Evolutionary conservation across 352 stramenopile species (phyloP).

Genomic region (Globisporangium viniferum): DNA sequence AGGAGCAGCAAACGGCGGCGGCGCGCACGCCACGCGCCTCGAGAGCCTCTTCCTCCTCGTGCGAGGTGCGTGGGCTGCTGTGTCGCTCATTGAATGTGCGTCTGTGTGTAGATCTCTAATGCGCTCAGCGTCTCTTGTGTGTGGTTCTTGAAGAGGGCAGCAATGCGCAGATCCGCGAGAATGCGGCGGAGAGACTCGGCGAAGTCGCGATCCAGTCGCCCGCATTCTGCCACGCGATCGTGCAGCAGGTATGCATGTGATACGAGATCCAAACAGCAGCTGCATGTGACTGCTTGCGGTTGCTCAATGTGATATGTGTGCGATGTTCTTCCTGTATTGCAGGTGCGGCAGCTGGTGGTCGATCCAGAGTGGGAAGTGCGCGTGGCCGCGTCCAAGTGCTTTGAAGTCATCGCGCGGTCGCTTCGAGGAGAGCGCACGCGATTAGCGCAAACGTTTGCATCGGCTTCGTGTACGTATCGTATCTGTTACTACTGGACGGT

Average conservation of each 20-base stretch:
- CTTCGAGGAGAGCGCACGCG: slow-evolving; percentile 21
- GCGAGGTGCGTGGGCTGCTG: slow-evolving; percentile 40
- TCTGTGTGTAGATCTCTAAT: background rate
- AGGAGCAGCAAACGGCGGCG: background rate
- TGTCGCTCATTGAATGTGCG: background rate
- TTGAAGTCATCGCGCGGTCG: slow-evolving; percentile 50
- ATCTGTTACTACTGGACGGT: background rate
- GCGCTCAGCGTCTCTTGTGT: background rate
- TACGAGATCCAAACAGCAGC: background rate
- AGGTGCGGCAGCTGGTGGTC: slow-evolving; percentile 52
- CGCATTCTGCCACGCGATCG: slow-evolving; percentile 45
- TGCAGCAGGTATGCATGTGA: slow-evolving; percentile 33
- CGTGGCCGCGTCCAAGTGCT: slow-evolving; percentile 60
- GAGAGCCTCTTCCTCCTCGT: slow-evolving; percentile 81
- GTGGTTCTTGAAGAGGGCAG: slow-evolving; percentile 48
- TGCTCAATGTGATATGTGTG: background rate
- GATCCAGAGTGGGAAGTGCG: slow-evolving; percentile 68
- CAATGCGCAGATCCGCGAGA: slow-evolving; percentile 56
- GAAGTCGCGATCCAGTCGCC: slow-evolving; percentile 49
- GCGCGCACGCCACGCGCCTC: slow-evolving; percentile 56
- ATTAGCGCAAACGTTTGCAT: slow-evolving; percentile 41
- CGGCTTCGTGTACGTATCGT: slow-evolving; percentile 36
- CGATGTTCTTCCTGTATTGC: background rate
- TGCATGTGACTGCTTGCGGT: background rate
- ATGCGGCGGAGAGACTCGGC: slow-evolving; percentile 71